phyloP scores from a whole-genome alignment of 345 rosid species.

The Salix exigua region DNA sequence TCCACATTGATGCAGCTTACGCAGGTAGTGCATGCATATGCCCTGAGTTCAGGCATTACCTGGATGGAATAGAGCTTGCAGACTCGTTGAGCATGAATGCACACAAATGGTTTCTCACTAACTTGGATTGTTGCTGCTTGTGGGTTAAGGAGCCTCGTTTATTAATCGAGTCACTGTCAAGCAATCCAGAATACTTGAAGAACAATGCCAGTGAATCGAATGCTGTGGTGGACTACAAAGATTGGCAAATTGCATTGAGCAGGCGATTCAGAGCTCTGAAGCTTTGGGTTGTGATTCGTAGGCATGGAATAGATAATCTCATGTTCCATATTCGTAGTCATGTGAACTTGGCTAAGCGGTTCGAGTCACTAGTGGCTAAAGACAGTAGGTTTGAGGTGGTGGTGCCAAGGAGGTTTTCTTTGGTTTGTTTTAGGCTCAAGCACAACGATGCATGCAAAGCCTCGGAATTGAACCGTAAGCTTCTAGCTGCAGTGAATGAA shows the following conservation, averaged over 20 bases:
- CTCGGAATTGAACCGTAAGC: conserved; percentile 4
- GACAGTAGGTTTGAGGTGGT: conserved; percentile 26
- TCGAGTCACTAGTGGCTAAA: conserved; percentile 7
- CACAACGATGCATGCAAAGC: neutral
- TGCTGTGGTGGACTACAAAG: conserved; percentile 25
- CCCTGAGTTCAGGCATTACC: conserved; percentile 26
- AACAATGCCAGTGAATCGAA: conserved; percentile 16
- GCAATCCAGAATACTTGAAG: conserved; percentile 5
- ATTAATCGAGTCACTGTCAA: conserved; percentile 11
- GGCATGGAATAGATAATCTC: conserved; percentile 24
- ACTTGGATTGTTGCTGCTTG: conserved; percentile 27
- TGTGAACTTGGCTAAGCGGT: conserved; percentile 18
- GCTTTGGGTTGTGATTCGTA: conserved; percentile 36
- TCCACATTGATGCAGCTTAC: conserved; percentile 36
- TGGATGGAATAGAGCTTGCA: conserved; percentile 20
- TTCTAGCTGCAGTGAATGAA: conserved; percentile 24
- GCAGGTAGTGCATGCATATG: conserved; percentile 33
- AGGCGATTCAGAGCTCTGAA: conserved; percentile 31
- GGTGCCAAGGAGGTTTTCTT: conserved; percentile 6
- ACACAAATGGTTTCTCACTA: conserved; percentile 24
- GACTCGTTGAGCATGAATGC: conserved; percentile 24
- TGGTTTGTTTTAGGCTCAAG: conserved; percentile 25
- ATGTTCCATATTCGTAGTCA: conserved; percentile 23
- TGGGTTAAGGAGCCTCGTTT: conserved; percentile 7
- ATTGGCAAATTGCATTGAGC: conserved; percentile 32